Evolutionary conservation across 805 yeast genomes (phyloP).

Genomic region (Wickerhamomyces queroliae): DNA sequence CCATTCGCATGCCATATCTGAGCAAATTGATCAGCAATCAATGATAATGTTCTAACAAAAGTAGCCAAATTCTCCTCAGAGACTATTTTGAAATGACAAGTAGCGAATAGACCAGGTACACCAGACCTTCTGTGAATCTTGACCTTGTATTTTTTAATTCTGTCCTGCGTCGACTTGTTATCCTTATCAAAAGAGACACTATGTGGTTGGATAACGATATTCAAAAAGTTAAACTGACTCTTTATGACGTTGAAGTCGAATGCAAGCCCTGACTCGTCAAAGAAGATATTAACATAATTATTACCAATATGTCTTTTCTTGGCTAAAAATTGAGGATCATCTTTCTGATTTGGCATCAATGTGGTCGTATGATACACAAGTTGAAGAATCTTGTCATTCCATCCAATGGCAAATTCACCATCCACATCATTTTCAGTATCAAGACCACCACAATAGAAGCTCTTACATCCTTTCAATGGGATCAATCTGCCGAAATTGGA

Average conservation of each 20-base stretch:
- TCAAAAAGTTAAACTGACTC: constrained; percentile 80
- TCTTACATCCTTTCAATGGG: constrained; percentile 46
- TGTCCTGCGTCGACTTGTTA: constrained; percentile 3
- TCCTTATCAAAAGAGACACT: constrained; percentile 21
- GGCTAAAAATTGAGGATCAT: constrained; percentile 38
- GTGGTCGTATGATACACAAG: constrained; percentile 76
- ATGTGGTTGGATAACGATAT: constrained; percentile 71
- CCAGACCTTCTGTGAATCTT: constrained; percentile 60
- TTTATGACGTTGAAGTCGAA: constrained; percentile 67
- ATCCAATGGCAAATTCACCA: constrained; percentile 69
- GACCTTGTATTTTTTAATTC: constrained; percentile 45
- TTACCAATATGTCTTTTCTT: constrained; percentile 88
- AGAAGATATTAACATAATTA: constrained; percentile 73
- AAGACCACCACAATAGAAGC: constrained; percentile 70
- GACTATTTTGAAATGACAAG: constrained; percentile 69
- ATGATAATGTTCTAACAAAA: constrained; percentile 60
- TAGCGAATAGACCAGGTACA: constrained; percentile 71
- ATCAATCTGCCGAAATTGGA: constrained; percentile 54
- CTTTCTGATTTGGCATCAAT: constrained; percentile 57
- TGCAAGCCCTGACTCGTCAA: constrained; percentile 65
- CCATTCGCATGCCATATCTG: constrained; percentile 65
- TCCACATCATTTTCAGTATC: constrained; percentile 65
- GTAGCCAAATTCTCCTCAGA: constrained; percentile 52
- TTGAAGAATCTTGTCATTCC: constrained; percentile 69
- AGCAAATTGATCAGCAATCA: constrained; percentile 68